Evolutionary conservation across 805 yeast species (phyloP).

Genomic region (Teunomyces tritomae): DNA sequence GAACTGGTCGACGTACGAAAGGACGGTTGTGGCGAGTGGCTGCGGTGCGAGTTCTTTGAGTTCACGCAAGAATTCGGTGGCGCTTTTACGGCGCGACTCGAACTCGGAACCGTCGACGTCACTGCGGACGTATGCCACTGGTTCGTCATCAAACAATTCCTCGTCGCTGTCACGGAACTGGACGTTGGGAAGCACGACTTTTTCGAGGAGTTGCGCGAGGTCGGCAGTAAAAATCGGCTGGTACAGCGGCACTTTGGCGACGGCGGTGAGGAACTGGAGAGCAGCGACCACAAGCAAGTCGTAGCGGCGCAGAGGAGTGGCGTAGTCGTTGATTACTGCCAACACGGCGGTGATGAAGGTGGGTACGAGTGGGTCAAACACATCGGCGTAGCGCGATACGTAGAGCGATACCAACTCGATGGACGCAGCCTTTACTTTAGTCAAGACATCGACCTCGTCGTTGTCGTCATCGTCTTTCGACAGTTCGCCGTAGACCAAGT

Average conservation of each 20-base stretch:
- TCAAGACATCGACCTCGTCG: slow-evolving; percentile 64
- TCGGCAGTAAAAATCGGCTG: slow-evolving; percentile 53
- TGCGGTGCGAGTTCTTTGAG: slow-evolving; percentile 76
- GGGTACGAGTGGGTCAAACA: slow-evolving; percentile 73
- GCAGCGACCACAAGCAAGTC: slow-evolving; percentile 83
- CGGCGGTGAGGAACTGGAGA: slow-evolving; percentile 76
- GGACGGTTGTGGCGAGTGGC: slow-evolving; percentile 69
- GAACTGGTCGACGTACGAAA: slow-evolving; percentile 68
- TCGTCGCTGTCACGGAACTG: slow-evolving; percentile 83
- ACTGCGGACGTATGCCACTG: slow-evolving; percentile 85
- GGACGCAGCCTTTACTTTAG: slow-evolving; percentile 74
- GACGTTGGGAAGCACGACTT: slow-evolving; percentile 86
- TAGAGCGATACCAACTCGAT: slow-evolving; percentile 84
- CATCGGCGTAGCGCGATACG: slow-evolving; percentile 88
- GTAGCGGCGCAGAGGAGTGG: slow-evolving; percentile 70
- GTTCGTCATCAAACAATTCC: slow-evolving; percentile 95
- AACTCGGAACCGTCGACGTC: slow-evolving; percentile 94
- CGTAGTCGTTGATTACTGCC: slow-evolving; percentile 61
- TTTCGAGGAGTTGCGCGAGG: slow-evolving; percentile 73
- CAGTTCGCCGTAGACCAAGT: slow-evolving; percentile 49
- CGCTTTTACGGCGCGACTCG: slow-evolving; percentile 86
- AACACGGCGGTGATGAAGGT: slow-evolving; percentile 81
- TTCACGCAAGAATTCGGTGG: slow-evolving; percentile 90
- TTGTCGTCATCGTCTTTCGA: slow-evolving; percentile 59
- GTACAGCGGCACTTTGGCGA: slow-evolving; percentile 68